Percentiles rank a stretch among this genome's conserved stretches.
Evolutionary conservation across 1,139 yeast genomes (phyloP).

Genomic region (Ogataea hybrid): DNA sequence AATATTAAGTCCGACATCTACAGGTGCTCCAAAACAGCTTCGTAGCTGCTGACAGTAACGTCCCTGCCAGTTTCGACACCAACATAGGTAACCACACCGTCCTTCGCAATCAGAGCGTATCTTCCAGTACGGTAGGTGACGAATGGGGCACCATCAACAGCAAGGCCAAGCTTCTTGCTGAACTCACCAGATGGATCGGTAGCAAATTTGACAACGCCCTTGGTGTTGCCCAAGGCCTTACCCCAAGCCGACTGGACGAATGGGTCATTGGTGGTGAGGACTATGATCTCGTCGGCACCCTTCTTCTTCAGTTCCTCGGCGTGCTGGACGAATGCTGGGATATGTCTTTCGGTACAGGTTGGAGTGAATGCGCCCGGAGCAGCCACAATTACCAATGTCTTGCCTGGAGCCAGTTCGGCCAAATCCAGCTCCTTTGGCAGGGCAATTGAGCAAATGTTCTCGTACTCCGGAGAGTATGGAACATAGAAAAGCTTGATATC

Average conservation of each 20-base stretch:
- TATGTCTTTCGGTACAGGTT: conserved; percentile 77
- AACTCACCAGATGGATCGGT: conserved; percentile 51
- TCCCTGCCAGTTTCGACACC: conserved; percentile 58
- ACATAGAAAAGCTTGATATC: conserved; percentile 54
- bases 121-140: conserved; percentile 62
- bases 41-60: conserved; percentile 33
- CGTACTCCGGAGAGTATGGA: conserved; percentile 46
- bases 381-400: conserved; percentile 66
- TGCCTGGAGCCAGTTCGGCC: conserved; percentile 45
- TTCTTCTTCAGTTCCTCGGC: conserved; percentile 54
- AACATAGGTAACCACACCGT: conserved; percentile 59
- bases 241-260: conserved; percentile 84
- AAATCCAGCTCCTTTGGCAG: conserved; percentile 50
- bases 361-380: conserved; percentile 96
- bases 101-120: conserved; percentile 65
- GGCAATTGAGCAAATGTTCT: conserved; percentile 24
- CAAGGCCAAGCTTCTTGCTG: conserved; percentile 24
- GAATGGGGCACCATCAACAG: conserved; percentile 20
- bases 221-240: conserved; percentile 54
- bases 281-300: conserved; percentile 71
- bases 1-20: conserved; percentile 5
- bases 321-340: conserved; percentile 67
- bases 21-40: conserved; percentile 26
- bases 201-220: conserved; percentile 59
- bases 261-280: conserved; percentile 78